Evolutionary conservation across 495 filamentous ascomycete species (phyloP).

Genomic region (Corynascus novoguineensis): DNA sequence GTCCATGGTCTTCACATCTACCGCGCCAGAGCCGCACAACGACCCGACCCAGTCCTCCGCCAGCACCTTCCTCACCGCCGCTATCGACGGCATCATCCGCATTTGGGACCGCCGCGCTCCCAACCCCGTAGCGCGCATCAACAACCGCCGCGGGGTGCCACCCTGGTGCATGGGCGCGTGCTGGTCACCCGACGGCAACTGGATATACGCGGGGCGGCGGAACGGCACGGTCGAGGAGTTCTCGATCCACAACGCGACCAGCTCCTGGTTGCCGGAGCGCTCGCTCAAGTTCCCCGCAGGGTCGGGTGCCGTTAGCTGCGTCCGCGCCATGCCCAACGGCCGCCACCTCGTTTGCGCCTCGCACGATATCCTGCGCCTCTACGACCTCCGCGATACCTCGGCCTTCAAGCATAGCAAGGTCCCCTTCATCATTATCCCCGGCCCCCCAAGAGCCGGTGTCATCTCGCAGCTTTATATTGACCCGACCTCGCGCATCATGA

Average conservation of each 20-base stretch:
- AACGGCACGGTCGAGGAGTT: conserved; percentile 96
- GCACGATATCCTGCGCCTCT: conserved; percentile 88
- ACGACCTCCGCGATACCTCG: conserved; percentile 70
- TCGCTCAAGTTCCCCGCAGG: conserved; percentile 85
- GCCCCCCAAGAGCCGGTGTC: conserved; percentile 81
- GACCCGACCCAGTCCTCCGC: conserved; percentile 49
- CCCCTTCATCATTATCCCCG: conserved; percentile 90
- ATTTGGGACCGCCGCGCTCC: conserved; percentile 85
- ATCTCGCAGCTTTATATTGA: conserved; percentile 81
- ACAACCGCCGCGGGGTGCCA: conserved; percentile 62
- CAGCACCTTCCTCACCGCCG: conserved; percentile 77
- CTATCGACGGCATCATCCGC: conserved; percentile 80
- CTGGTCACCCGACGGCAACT: conserved; percentile 95
- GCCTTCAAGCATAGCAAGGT: conserved; percentile 68
- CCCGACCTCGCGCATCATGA: conserved; percentile 81
- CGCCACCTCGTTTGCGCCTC: conserved; percentile 91
- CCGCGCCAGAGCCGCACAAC: conserved; percentile 25
- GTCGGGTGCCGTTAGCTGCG: conserved; percentile 79
- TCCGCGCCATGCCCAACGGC: conserved; percentile 88
- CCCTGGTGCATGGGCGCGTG: conserved; percentile 99
- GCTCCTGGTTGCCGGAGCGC: conserved; percentile 58
- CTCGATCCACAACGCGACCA: conserved; percentile 74
- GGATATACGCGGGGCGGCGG: conserved; percentile 84
- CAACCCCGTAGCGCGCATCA: conserved; percentile 71
- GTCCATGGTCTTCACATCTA: conserved; percentile 26